Evolutionary conservation across 2,329 filamentous ascomycete species (phyloP), one percentile per base, ranked within the genome.

Genomic region (Clonostachys rosea): DNA sequence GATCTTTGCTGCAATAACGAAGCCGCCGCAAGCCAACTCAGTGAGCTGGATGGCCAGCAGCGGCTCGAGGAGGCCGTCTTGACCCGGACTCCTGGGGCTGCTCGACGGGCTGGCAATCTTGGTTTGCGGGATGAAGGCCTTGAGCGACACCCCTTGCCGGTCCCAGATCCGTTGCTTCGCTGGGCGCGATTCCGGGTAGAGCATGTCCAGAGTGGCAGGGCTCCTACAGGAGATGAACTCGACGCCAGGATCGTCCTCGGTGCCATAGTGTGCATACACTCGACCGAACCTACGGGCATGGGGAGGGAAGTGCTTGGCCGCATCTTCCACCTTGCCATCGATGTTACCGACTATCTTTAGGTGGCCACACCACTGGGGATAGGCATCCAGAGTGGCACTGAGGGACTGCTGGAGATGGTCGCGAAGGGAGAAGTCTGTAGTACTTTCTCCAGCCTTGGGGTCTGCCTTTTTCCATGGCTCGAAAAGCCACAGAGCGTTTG

Each of bases 401-500:
- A 59, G 33, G 0, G 53, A 46, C 7, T 53, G 35, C 1, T 47
- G 50, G 0, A 59, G 17, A 13, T 57, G 54, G 1, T 41, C 24
- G 0, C 4, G 18, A 0, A 55, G 16, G 9, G 8, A 30, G 24
- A 30, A 30, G 6, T 44, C 45, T 12, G 48, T 18, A 1, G 30
- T 40, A 5, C 4, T 47, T 37, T 2, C 11, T 10, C 3, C n/a
- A 9, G 5, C 34, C n/a, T 1, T 13, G 36, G 4, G 54, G 50
- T 0, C 39, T 47, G 10, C 36, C 36, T 39, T 39, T 24, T 24
- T 8, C 24, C 24, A 24, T 6, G 24, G 24, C 6, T 55, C 45
- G 20, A 53, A 59, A 1, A 59, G 43, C 57, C 57, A 59, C 16
- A 57, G 47, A 8, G 57, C 57, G 11, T 47, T 56, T 1, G 50